These are phyloP conservation scores for Oryza brachyantha DNA, from an alignment of 176 grass and related monocot species.

Conservation along the genomic window DNA sequence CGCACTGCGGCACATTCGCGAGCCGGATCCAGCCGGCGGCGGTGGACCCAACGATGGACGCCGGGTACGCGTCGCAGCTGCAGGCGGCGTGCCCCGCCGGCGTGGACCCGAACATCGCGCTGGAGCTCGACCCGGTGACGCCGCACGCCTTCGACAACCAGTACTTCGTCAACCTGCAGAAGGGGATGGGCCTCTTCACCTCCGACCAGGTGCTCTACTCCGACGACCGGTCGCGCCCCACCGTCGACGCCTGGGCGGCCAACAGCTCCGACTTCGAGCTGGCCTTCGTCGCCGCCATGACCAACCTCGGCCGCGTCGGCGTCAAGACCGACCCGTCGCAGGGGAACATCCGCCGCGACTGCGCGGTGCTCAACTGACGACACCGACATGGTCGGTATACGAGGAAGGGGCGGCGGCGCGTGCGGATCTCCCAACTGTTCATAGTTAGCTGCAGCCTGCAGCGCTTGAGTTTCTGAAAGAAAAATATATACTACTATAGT, in stretches of 20 bases:
- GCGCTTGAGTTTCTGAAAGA: background rate
- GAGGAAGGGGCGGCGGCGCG: background rate
- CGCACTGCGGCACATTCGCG: constrained; percentile 79
- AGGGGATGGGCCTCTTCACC: constrained; percentile 60
- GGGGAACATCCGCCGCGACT: constrained; percentile 77
- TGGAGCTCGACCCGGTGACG: constrained; percentile 60
- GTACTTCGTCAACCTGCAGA: constrained; percentile 82
- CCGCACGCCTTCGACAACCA: constrained; percentile 82
- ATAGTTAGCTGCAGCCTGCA: background rate
- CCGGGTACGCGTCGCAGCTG: constrained; percentile 54
- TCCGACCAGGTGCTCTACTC: constrained; percentile 90
- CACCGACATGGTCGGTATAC: background rate
- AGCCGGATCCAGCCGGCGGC: constrained; percentile 44
- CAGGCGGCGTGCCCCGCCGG: constrained; percentile 66
- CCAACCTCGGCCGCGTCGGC: constrained; percentile 70
- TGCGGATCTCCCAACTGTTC: background rate
- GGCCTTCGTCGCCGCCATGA: constrained; percentile 70
- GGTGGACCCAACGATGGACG: constrained; percentile 63
- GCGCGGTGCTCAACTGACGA: constrained; percentile 63
- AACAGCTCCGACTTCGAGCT: constrained; percentile 47
- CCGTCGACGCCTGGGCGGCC: constrained; percentile 57
- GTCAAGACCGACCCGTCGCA: constrained; percentile 66
- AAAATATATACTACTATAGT: constrained; percentile 26
- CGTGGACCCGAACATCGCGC: constrained; percentile 73
- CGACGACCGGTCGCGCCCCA: constrained; percentile 51